phyloP scores from a whole-genome alignment of 805 yeast genomes.

The Starmerella bacillaris region DNA sequence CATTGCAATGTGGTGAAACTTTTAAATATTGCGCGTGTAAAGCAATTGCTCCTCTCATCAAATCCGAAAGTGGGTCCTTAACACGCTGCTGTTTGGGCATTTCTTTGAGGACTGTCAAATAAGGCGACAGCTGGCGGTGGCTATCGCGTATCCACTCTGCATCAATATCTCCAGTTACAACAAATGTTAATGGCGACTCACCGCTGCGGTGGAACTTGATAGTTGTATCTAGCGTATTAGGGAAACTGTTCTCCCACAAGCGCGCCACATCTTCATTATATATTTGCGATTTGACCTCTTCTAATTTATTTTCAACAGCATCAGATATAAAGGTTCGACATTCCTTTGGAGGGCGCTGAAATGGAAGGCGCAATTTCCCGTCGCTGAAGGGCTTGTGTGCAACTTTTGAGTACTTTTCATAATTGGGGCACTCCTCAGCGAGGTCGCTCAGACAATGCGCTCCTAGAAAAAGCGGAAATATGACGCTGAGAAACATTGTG shows the following conservation, averaged over 20 bases:
- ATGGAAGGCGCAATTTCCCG: constrained; percentile 44
- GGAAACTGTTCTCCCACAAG: constrained; percentile 63
- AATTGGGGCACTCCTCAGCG: constrained; percentile 36
- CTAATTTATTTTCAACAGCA: constrained; percentile 43
- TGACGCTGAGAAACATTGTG: no score
- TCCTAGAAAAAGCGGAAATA: no score
- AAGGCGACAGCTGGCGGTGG: constrained; percentile 63
- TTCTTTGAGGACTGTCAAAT: constrained; percentile 39
- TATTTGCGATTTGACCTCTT: constrained; percentile 33
- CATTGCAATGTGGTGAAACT: constrained; percentile 68
- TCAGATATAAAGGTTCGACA: constrained; percentile 58
- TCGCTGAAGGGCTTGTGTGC: constrained; percentile 39
- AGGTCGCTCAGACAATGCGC: no score
- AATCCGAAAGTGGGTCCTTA: constrained; percentile 25
- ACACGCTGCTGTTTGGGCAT: constrained; percentile 25
- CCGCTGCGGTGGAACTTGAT: constrained; percentile 43
- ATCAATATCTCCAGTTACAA: constrained; percentile 82
- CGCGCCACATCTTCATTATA: constrained; percentile 51
- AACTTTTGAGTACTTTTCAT: constrained; percentile 38
- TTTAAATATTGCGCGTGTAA: constrained; percentile 53
- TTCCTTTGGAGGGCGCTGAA: constrained; percentile 50
- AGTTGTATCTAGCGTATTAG: constrained; percentile 79
- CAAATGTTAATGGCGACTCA: constrained; percentile 40
- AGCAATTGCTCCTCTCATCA: constrained; percentile 61
- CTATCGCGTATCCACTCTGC: constrained; percentile 89